These are phyloP conservation scores for Filobasidium uniguttulatum DNA, from an alignment of 1,284 basidiomycete genomes.

Conservation along the genomic window DNA sequence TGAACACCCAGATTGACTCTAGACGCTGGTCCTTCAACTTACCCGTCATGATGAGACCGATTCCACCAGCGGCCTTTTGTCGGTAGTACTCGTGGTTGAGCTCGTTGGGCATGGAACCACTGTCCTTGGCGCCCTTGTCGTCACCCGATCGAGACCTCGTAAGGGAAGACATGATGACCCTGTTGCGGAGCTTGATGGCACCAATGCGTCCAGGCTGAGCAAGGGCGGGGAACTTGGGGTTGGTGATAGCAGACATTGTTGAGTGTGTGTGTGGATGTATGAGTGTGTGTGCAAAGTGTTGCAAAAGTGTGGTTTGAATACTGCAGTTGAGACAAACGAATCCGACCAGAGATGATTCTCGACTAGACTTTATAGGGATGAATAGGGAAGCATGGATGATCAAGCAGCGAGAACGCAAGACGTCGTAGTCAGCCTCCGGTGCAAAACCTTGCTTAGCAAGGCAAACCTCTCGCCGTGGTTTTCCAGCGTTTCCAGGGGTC, in stretches of 20 bases:
- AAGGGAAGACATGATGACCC: conserved; percentile 3
- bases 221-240: not conserved
- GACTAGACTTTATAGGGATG: too few relatives aligned
- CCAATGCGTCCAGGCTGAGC: conserved; percentile 1
- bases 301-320: not conserved
- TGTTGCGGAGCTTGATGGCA: not conserved
- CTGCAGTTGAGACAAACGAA: too few relatives aligned
- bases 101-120: not conserved
- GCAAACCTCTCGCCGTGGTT: too few relatives aligned
- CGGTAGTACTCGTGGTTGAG: not conserved
- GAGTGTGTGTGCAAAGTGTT: not conserved
- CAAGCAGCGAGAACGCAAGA: too few relatives aligned
- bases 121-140: not conserved
- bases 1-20: not conserved
- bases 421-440: too few relatives aligned
- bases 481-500: too few relatives aligned
- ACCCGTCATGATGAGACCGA: conserved; percentile 2
- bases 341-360: too few relatives aligned
- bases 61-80: not conserved
- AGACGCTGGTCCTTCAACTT: not conserved
- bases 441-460: too few relatives aligned
- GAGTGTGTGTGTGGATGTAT: not conserved
- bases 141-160: not conserved
- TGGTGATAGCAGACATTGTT: not conserved
- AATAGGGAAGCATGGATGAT: too few relatives aligned